These are phyloP conservation scores for Pleurotus salmoneostramineus DNA, from an alignment of 768 basidiomycete genomes.

Conservation along the genomic window DNA sequence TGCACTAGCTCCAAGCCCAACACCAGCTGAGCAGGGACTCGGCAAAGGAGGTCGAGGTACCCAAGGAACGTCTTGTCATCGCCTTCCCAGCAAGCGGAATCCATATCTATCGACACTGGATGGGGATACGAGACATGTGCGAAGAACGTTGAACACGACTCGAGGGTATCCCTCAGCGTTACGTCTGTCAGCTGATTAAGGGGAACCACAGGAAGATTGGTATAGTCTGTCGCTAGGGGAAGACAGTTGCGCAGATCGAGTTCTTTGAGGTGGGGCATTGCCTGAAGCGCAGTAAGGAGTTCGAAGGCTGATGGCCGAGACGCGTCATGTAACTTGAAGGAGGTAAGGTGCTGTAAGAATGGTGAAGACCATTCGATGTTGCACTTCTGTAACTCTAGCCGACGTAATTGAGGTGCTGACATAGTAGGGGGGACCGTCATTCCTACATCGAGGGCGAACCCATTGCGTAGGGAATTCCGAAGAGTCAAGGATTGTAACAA, in stretches of 20 bases:
- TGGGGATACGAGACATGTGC: constrained; percentile 18
- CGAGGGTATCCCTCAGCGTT: constrained; percentile 14
- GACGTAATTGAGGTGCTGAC: constrained; percentile 27
- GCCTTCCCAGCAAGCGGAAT: constrained; percentile 14
- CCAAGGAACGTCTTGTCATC: constrained; percentile 16
- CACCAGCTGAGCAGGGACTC: constrained; percentile 8
- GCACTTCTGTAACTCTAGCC: constrained; percentile 29
- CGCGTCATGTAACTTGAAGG: constrained; percentile 27
- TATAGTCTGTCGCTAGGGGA: constrained; percentile 18
- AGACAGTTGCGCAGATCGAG: constrained; percentile 32
- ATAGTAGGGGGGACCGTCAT: constrained; percentile 21
- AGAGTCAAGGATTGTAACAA: constrained; percentile 27
- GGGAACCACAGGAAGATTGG: constrained; percentile 8
- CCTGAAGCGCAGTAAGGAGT: constrained; percentile 26
- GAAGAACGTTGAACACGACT: constrained; percentile 20
- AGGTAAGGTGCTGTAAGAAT: constrained; percentile 29
- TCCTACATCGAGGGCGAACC: constrained; percentile 14
- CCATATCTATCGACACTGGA: constrained; percentile 11
- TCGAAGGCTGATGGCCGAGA: constrained; percentile 25
- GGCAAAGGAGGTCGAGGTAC: constrained; percentile 10
- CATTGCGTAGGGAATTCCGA: constrained; percentile 13
- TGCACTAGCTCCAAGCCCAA: constrained; percentile 8
- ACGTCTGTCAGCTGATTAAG: constrained; percentile 19
- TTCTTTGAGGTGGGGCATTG: constrained; percentile 27
- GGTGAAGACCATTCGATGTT: constrained; percentile 31